phyloP scores from a whole-genome alignment of 108 stramenopile species.

The Pseudonitzschia multiseries region DNA sequence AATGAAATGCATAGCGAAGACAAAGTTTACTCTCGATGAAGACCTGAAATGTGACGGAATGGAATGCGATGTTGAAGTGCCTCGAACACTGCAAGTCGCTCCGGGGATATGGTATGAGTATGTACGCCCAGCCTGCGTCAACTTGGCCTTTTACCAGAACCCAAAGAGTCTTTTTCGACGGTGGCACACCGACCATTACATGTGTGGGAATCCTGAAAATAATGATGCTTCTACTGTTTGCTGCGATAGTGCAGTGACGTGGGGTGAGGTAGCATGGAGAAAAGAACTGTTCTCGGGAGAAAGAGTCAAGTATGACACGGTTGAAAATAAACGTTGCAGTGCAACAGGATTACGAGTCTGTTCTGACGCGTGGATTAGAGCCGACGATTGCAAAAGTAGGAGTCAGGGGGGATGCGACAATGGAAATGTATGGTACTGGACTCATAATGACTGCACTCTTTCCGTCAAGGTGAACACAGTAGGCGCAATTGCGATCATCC shows the following conservation, averaged over 20 bases:
- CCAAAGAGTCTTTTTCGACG: conserved; percentile 19
- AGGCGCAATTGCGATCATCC: conserved; percentile 61
- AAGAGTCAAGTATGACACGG: conserved; percentile 5
- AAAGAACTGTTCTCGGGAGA: background rate
- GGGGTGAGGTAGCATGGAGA: background rate
- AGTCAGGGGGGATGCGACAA: conserved; percentile 11
- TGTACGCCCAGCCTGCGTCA: conserved; percentile 52
- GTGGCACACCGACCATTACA: background rate
- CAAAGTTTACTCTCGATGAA: conserved; percentile 32
- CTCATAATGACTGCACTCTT: conserved; percentile 42
- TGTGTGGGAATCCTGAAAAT: conserved; percentile 10
- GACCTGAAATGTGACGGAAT: conserved; percentile 25
- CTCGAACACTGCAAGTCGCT: conserved; percentile 45
- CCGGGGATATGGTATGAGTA: conserved; percentile 60
- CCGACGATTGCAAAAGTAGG: background rate
- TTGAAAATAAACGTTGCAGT: background rate
- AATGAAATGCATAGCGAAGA: conserved; percentile 23
- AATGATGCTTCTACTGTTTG: background rate
- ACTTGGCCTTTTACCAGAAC: conserved; percentile 50
- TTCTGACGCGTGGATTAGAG: background rate
- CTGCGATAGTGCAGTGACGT: background rate
- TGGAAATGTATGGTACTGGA: conserved; percentile 36
- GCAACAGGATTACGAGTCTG: background rate
- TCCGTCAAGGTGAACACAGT: conserved; percentile 49
- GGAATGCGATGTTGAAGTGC: conserved; percentile 51